Base-by-base conservation (phyloP, 495 filamentous ascomycete genomes). In the Lepraria neglecta region DNA sequence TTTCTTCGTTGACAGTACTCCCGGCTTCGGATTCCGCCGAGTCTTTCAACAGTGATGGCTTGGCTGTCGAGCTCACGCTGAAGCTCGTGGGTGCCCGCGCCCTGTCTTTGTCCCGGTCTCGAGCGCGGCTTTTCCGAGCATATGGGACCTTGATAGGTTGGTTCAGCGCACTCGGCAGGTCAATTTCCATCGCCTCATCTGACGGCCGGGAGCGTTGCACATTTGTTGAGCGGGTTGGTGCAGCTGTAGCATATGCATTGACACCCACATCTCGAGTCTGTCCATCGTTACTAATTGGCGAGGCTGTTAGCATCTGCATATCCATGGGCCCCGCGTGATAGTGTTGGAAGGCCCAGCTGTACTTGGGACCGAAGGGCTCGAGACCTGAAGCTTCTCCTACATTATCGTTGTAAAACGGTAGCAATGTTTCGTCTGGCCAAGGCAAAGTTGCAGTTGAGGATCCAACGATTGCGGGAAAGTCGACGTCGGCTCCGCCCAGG, bases 281-380 rank as follows among this genome's bases (percentile, higher is more conserved):
- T 28, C 3, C 21, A n/a, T 33, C 44, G 33, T 11, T 30, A 51
- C 21, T 28, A 21, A 12, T 42, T 24, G 33, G 5, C 31, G 45
- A 42, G n/a, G 31, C 11, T 21, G n/a, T 14, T n/a, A 44, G 57
- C 38, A 42, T 40, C 27, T 51, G 57, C 7, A 59, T 42, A 12
- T 28, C 57, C 57, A 59, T 51, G 21, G 12, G 45, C 21, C 47
- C 43, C n/a, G 45, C 46, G 21, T 48, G 45, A 51, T 59, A 51
- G 57, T 2, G 6, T 5, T 40, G 45, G 45, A 51, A 59, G 31
- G 57, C 33, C 57, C 57, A 51, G 33, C 57, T 59, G 21, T 50
- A 51, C 45, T 50, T 50, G 12, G 45, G 7, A 40, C 21, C 57
- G 2, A n/a, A 59, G 9, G 57, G 33, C 1, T 59, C 57, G 19